Conservation (phyloP, 345 rosid genomes). For the Crucihimalaya himalaica region DNA sequence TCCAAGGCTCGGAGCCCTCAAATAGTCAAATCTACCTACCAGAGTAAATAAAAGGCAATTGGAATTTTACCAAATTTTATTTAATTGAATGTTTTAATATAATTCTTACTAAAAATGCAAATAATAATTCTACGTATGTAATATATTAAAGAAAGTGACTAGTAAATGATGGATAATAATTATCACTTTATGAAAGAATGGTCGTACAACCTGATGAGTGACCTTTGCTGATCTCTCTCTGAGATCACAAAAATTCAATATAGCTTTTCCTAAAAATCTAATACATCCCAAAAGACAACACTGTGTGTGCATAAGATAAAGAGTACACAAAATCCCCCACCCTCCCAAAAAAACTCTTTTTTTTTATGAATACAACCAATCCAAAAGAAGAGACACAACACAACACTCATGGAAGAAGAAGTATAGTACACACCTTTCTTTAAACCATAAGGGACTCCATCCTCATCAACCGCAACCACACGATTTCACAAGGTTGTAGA, state of each 20-base stretch:
- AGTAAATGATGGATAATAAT: neutral
- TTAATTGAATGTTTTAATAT: too few species aligned
- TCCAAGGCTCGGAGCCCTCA: neutral
- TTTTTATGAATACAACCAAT: conserved; percentile 29
- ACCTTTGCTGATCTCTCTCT: conserved; percentile 34
- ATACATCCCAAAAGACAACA: conserved; percentile 24
- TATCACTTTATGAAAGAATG: conserved; percentile 38
- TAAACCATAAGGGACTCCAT: conserved; percentile 25
- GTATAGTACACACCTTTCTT: conserved; percentile 21
- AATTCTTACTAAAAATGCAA: too few species aligned
- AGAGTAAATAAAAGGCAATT: neutral
- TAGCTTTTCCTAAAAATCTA: conserved; percentile 13
- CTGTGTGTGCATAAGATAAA: conserved; percentile 9
- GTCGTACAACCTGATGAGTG: conserved; percentile 32
- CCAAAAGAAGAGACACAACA: conserved; percentile 24
- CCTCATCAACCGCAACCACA: conserved; percentile 35
- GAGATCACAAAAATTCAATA: conserved; percentile 35
- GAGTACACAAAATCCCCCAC: conserved; percentile 21
- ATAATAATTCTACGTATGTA: neutral
- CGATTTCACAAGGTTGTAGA: conserved; percentile 11
- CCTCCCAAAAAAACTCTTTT: neutral
- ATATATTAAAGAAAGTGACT: neutral
- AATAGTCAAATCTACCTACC: neutral
- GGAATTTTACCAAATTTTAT: too few species aligned
- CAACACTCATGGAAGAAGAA: conserved; percentile 18